A percentile compares a stretch with the other conserved stretches of the same genome.
Conservation (phyloP, 2,329 filamentous ascomycete species). For the Bipolaris oryzae region DNA sequence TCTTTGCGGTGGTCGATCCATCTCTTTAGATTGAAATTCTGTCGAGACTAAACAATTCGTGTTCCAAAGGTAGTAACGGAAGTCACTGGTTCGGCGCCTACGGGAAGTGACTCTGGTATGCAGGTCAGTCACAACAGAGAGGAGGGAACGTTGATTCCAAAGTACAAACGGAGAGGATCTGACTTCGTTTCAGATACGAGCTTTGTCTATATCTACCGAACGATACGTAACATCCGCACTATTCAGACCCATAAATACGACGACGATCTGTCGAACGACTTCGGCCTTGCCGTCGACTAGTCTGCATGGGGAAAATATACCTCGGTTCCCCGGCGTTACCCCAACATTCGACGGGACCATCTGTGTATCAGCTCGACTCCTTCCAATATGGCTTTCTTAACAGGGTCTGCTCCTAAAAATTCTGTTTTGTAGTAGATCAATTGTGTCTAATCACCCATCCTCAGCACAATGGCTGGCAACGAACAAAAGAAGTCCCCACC, state of each 20-base stretch:
- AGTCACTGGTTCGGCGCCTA: no score
- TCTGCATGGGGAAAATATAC: constrained; percentile 16
- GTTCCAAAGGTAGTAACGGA: not conserved
- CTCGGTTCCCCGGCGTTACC: constrained; percentile 37
- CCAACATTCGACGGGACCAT: constrained; percentile 12
- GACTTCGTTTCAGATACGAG: no score
- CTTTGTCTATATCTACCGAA: not conserved
- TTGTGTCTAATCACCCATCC: not conserved
- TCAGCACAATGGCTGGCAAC: constrained; percentile 33
- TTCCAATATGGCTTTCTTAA: constrained; percentile 27
- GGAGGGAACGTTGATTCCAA: no score
- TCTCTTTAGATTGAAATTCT: constrained; percentile 4
- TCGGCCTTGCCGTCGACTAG: not conserved
- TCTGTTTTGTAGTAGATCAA: not conserved
- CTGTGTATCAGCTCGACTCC: not conserved
- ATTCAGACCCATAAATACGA: not conserved
- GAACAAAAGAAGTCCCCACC: constrained; percentile 16
- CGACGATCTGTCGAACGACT: not conserved
- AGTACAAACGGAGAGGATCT: no score
- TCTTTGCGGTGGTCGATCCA: constrained; percentile 34
- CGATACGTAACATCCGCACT: not conserved
- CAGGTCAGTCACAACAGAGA: no score
- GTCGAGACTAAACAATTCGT: not conserved
- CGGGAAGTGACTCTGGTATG: no score
- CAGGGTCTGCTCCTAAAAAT: constrained; percentile 22